These are phyloP conservation scores for Lomentospora prolificans DNA, from an alignment of 2,329 filamentous ascomycete species.

Conservation along the genomic window DNA sequence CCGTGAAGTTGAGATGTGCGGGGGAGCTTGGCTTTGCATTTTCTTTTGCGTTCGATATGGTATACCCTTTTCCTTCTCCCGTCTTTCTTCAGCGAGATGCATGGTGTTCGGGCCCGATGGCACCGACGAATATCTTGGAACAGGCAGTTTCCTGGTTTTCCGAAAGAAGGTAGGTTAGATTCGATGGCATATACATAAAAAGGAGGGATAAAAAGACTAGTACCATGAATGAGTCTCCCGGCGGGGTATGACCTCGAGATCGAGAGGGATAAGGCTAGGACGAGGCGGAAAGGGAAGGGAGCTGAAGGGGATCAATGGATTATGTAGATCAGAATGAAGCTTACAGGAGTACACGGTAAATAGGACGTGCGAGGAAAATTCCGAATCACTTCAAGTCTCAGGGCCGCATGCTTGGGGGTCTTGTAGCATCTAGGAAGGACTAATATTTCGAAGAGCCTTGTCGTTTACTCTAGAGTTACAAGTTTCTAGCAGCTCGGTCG, in stretches of 20 bases:
- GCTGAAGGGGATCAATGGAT: neutral
- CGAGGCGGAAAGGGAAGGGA: neutral
- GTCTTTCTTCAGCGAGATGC: neutral
- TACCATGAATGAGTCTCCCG: no score
- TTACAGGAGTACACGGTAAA: neutral
- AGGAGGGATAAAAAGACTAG: neutral
- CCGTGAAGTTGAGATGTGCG: no score
- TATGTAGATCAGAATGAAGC: neutral
- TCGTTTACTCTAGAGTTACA: no score
- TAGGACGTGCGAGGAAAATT: neutral
- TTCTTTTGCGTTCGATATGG: neutral
- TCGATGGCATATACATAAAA: neutral
- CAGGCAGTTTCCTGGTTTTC: no score
- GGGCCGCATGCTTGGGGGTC: neutral
- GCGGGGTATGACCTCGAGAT: no score
- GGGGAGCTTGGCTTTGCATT: no score
- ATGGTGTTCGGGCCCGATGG: neutral
- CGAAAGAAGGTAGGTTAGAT: no score
- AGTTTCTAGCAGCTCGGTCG: no score
- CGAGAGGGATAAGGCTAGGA: no score
- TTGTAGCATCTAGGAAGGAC: no score
- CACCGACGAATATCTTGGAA: neutral
- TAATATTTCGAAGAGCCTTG: no score
- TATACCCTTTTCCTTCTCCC: neutral
- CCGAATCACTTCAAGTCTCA: neutral